These are phyloP conservation scores for Cucurbita argyrosperma DNA, from an alignment of 306 rosid genomes.

Conservation along the genomic window DNA sequence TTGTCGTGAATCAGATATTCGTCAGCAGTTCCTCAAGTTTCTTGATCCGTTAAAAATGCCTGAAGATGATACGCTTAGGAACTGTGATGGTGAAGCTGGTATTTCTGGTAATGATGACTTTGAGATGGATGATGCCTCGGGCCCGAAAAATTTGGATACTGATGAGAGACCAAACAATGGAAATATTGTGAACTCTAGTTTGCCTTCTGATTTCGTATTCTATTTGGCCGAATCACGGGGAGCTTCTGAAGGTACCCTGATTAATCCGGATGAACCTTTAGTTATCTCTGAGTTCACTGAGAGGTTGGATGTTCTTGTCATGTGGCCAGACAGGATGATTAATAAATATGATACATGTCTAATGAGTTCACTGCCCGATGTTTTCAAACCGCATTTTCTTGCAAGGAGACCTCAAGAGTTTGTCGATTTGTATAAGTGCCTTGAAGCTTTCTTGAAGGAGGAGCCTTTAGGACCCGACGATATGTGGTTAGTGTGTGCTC, in stretches of 20 bases:
- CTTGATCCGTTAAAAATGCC: slow-evolving; percentile 36
- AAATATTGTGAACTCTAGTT: slow-evolving; percentile 21
- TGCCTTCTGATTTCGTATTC: slow-evolving; percentile 37
- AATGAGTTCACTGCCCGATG: slow-evolving; percentile 44
- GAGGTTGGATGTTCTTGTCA: slow-evolving; percentile 30
- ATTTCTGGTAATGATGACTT: slow-evolving; percentile 29
- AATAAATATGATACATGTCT: slow-evolving; percentile 28
- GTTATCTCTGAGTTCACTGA: slow-evolving; percentile 4
- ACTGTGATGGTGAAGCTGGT: slow-evolving; percentile 16
- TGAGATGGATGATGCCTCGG: slow-evolving; percentile 26
- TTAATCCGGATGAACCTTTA: slow-evolving; percentile 27
- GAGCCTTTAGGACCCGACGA: slow-evolving; percentile 83
- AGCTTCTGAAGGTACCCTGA: slow-evolving; percentile 12
- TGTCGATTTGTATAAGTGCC: slow-evolving; percentile 57
- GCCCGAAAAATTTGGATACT: slow-evolving; percentile 26
- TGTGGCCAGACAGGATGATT: slow-evolving; percentile 51
- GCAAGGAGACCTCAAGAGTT: slow-evolving; percentile 41
- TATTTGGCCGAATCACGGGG: slow-evolving; percentile 3
- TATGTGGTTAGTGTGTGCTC: slow-evolving; percentile 61
- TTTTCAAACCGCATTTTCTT: slow-evolving; percentile 22
- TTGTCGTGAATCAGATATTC: slow-evolving; percentile 38
- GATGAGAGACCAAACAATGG: slow-evolving; percentile 25
- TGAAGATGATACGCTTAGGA: slow-evolving; percentile 20
- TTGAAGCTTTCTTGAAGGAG: slow-evolving; percentile 72
- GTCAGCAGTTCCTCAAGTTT: slow-evolving; percentile 35